phyloP scores from a whole-genome alignment of 345 rosid genomes.

The Euphorbia tirucalli region DNA sequence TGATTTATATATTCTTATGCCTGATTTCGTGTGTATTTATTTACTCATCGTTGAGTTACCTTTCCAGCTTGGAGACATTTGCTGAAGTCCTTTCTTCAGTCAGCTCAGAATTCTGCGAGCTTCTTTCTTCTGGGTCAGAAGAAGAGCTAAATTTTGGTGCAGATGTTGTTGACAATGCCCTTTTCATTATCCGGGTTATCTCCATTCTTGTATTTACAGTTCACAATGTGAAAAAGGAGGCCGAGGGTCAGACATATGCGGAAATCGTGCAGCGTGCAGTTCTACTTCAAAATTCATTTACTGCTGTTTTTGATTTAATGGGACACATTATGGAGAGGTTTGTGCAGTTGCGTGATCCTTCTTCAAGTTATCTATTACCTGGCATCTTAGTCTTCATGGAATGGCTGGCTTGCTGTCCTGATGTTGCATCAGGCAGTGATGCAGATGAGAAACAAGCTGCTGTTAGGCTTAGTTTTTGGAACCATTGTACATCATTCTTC shows the following conservation, averaged over 20 bases:
- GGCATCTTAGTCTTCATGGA: conserved; percentile 81
- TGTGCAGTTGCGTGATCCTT: conserved; percentile 60
- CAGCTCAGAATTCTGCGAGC: conserved; percentile 56
- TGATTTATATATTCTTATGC: conserved; percentile 6
- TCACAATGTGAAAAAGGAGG: conserved; percentile 68
- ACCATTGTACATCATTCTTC: conserved; percentile 54
- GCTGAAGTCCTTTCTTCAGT: conserved; percentile 63
- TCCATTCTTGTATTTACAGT: conserved; percentile 70
- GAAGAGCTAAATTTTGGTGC: conserved; percentile 68
- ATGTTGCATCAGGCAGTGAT: conserved; percentile 59
- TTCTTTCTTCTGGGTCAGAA: conserved; percentile 60
- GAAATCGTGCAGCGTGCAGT: conserved; percentile 90
- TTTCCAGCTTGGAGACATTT: conserved; percentile 85
- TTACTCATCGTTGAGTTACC: conserved; percentile 8
- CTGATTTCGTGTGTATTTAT: not conserved
- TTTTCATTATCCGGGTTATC: conserved; percentile 67
- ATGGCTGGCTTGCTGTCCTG: conserved; percentile 93
- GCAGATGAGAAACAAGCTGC: conserved; percentile 63
- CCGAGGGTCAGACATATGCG: conserved; percentile 80
- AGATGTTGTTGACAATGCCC: conserved; percentile 62
- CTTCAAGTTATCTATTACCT: conserved; percentile 74
- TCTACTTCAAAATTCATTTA: conserved; percentile 72
- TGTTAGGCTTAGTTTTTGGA: conserved; percentile 69
- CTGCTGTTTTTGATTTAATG: conserved; percentile 79
- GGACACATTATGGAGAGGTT: conserved; percentile 60